Conservation (phyloP, 2,329 filamentous ascomycete genomes). For the Penicillium sclerotigenum region DNA sequence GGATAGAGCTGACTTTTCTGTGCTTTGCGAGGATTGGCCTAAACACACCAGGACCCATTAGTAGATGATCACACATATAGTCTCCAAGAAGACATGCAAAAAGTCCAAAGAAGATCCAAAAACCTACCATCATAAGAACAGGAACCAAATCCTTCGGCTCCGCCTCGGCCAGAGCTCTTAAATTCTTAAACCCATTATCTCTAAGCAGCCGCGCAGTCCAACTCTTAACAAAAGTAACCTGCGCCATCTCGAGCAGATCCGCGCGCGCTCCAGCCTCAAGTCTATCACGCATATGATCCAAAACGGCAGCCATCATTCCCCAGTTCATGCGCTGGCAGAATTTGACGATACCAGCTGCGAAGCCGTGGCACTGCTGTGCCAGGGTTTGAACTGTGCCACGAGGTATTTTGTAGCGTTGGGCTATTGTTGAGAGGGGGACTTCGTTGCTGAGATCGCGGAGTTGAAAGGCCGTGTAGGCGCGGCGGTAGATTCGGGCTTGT, state of each 20-base stretch:
- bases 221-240: slow-evolving; percentile 73
- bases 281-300: slow-evolving; percentile 73
- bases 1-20: slow-evolving; percentile 51
- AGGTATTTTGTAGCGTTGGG: slow-evolving; percentile 66
- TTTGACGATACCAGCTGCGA: slow-evolving; percentile 74
- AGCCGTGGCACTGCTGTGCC: slow-evolving; percentile 72
- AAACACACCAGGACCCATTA: neutral
- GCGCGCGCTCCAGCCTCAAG: slow-evolving; percentile 68
- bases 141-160: slow-evolving; percentile 66
- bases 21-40: slow-evolving; percentile 65
- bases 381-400: slow-evolving; percentile 69
- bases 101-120: neutral
- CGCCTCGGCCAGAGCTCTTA: slow-evolving; percentile 67
- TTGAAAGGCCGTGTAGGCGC: slow-evolving; percentile 73
- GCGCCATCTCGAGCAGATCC: slow-evolving; percentile 67
- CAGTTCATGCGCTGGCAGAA: slow-evolving; percentile 76
- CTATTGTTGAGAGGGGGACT: slow-evolving; percentile 65
- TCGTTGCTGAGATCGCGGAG: slow-evolving; percentile 78
- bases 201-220: slow-evolving; percentile 71
- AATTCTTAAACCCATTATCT: slow-evolving; percentile 70
- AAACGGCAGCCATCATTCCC: slow-evolving; percentile 67
- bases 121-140: slow-evolving; percentile 64
- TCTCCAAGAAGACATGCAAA: neutral
- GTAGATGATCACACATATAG: neutral
- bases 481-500: slow-evolving; percentile 61